A percentile compares a stretch with the other conserved stretches of the same genome.
These are phyloP conservation scores for Salix caprea DNA, from an alignment of 345 rosid genomes.

Conservation along the genomic window DNA sequence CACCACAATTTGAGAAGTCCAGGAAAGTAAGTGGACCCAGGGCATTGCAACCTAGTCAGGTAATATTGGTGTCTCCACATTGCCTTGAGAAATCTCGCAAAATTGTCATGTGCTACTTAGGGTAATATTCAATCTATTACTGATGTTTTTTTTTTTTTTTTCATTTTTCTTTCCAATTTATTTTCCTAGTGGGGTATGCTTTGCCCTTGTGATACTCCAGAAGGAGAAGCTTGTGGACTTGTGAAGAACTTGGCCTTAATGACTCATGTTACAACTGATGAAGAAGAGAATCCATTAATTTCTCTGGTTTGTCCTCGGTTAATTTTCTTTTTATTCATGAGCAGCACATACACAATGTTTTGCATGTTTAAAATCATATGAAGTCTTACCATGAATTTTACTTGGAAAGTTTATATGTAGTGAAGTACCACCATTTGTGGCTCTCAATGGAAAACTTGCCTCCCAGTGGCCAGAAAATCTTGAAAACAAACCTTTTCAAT, in stretches of 20 bases:
- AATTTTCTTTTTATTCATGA: neutral
- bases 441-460: no score
- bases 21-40: constrained; percentile 99
- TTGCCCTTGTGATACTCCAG: constrained; percentile 98
- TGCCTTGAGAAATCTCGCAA: neutral
- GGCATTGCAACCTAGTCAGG: constrained; percentile 99
- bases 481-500: no score
- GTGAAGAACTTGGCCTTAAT: constrained; percentile 95
- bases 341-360: neutral
- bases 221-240: constrained; percentile 94
- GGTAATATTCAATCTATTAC: constrained; percentile 2
- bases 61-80: constrained; percentile 22
- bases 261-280: constrained; percentile 98
- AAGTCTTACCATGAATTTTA: no score
- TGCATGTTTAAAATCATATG: no score
- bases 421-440: no score
- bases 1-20: constrained; percentile 91
- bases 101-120: neutral
- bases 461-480: no score
- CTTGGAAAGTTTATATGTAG: no score
- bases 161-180: neutral
- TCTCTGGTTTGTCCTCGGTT: constrained; percentile 47
- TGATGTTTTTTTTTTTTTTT: neutral
- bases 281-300: constrained; percentile 81
- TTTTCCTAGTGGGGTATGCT: constrained; percentile 92